These are phyloP conservation scores for Pseudogymnoascus sp. DNA, from an alignment of 2,329 filamentous ascomycete genomes.

Conservation along the genomic window DNA sequence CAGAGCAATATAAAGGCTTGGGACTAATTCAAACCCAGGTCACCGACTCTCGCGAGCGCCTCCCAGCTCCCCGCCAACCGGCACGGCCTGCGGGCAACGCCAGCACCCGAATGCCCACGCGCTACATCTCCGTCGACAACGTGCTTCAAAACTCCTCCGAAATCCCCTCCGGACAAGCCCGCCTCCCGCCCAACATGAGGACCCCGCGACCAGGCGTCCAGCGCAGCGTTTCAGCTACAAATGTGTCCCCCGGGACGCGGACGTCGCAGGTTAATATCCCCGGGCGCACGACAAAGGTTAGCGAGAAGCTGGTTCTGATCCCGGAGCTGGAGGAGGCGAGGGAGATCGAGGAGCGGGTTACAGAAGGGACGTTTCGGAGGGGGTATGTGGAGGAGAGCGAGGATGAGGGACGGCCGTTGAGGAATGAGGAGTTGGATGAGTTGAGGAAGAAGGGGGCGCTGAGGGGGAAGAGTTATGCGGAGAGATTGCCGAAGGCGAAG, in stretches of 20 bases:
- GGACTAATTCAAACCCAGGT: slow-evolving; percentile 35
- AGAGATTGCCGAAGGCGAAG: slow-evolving; percentile 80
- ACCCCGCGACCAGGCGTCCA: slow-evolving; percentile 36
- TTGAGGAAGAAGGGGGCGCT: slow-evolving; percentile 53
- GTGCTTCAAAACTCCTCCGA: slow-evolving; percentile 90
- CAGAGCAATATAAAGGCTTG: slow-evolving; percentile 15
- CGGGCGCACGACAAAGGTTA: slow-evolving; percentile 84
- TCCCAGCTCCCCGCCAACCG: slow-evolving; percentile 28
- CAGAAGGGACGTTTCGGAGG: slow-evolving; percentile 41
- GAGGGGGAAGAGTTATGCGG: slow-evolving; percentile 82
- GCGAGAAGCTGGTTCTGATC: slow-evolving; percentile 90
- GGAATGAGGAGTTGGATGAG: slow-evolving; percentile 60
- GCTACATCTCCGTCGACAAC: slow-evolving; percentile 85
- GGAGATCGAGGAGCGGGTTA: slow-evolving; percentile 51
- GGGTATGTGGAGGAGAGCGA: slow-evolving; percentile 35
- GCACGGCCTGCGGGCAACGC: slow-evolving; percentile 24
- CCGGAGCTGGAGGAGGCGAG: slow-evolving; percentile 66
- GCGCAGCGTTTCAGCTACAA: slow-evolving; percentile 39
- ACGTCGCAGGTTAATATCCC: slow-evolving; percentile 51
- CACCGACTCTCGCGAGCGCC: slow-evolving; percentile 48
- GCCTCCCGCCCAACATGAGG: slow-evolving; percentile 50
- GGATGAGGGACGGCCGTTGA: slow-evolving; percentile 58
- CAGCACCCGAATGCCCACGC: slow-evolving; percentile 45
- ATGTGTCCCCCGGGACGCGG: slow-evolving; percentile 32
- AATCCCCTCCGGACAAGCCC: slow-evolving; percentile 87